phyloP scores from a whole-genome alignment of 2,329 filamentous ascomycete species.

The Colletotrichum truncatum region DNA sequence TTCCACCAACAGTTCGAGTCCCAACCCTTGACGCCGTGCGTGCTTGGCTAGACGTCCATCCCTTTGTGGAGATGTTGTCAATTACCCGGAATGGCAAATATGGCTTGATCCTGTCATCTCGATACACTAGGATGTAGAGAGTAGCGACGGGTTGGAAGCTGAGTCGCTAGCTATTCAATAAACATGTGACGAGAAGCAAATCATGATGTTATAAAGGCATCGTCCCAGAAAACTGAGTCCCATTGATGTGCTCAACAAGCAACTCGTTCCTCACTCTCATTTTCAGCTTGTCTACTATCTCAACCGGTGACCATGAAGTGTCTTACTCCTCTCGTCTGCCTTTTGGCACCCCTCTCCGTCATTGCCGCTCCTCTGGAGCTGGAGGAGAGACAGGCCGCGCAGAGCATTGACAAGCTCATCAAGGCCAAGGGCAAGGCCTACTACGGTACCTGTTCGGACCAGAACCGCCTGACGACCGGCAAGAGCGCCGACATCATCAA shows the following conservation, averaged over 20 bases:
- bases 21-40: neutral
- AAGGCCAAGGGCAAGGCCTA: constrained; percentile 73
- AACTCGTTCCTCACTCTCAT: too few species aligned
- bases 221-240: neutral
- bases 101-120: neutral
- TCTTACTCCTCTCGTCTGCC: constrained; percentile 39
- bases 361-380: constrained; percentile 42
- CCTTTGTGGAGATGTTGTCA: neutral
- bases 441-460: constrained; percentile 67
- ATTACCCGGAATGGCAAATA: neutral
- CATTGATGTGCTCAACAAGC: too few species aligned
- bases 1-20: neutral
- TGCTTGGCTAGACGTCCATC: neutral
- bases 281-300: neutral
- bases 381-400: constrained; percentile 48
- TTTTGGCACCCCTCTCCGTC: constrained; percentile 48
- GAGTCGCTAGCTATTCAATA: neutral
- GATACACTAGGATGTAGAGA: neutral
- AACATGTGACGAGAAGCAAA: neutral
- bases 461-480: constrained; percentile 56
- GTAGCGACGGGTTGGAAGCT: neutral
- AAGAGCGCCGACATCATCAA: constrained; percentile 66
- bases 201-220: neutral
- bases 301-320: constrained; percentile 32
- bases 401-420: constrained; percentile 64